Evolutionary conservation across 768 basidiomycete species (phyloP).

Genomic region (Clavaria fumosa): DNA sequence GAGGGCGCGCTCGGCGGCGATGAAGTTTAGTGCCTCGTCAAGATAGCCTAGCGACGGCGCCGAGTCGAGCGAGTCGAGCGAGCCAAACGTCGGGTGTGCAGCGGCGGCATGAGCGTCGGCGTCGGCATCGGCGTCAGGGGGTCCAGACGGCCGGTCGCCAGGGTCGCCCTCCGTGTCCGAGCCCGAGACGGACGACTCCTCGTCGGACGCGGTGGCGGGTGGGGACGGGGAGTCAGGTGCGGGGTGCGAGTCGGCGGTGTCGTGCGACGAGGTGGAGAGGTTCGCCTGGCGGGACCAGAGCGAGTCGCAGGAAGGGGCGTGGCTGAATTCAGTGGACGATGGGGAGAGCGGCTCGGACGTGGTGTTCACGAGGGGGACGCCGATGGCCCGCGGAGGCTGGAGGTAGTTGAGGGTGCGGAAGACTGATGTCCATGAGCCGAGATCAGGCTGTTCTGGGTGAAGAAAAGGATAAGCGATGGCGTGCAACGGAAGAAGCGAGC

Average conservation of each 20-base stretch:
- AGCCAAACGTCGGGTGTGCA: no score
- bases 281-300: background rate
- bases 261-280: conserved; percentile 5
- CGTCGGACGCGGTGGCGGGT: background rate
- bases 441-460: conserved; percentile 7
- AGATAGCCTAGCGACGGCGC: conserved; percentile 55
- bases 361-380: no score
- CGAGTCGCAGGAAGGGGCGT: conserved; percentile 1
- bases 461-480: background rate
- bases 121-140: conserved; percentile 2
- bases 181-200: conserved; percentile 1
- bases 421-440: conserved; percentile 6
- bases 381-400: conserved; percentile 2
- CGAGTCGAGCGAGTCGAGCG: conserved; percentile 2
- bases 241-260: no score
- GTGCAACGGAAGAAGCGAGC: background rate
- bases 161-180: conserved; percentile 8
- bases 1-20: conserved; percentile 53
- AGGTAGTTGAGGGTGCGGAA: conserved; percentile 5
- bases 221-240: conserved; percentile 1
- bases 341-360: background rate
- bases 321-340: background rate
- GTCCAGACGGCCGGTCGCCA: no score
- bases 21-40: conserved; percentile 59
- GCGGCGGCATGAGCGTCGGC: conserved; percentile 6